phyloP scores from a whole-genome alignment of 306 rosid genomes.

The Vicia sativa region DNA sequence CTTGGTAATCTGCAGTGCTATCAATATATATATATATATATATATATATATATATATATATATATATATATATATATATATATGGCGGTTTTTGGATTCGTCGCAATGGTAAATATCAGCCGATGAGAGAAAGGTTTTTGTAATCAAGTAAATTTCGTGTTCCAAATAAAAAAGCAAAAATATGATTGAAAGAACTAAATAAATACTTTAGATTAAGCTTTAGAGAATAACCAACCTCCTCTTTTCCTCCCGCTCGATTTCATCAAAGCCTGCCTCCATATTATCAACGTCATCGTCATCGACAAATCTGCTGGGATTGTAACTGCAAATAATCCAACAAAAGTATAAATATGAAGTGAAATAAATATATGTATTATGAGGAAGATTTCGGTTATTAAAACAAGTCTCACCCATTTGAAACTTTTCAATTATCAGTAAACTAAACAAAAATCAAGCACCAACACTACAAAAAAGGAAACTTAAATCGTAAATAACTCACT shows the following conservation, averaged over 20 bases:
- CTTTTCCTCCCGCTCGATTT: constrained; percentile 73
- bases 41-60: no score
- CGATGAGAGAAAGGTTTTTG: neutral
- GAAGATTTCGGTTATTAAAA: neutral
- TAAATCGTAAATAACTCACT: constrained; percentile 42
- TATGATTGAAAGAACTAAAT: neutral
- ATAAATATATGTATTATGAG: neutral
- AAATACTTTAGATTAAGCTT: constrained; percentile 17
- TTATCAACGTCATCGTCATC: constrained; percentile 61
- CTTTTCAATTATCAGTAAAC: neutral
- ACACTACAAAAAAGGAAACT: neutral
- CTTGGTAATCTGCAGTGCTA: no score
- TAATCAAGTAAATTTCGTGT: neutral
- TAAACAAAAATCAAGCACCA: constrained; percentile 8
- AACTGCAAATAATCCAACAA: constrained; percentile 50
- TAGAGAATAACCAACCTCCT: constrained; percentile 59
- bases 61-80: no score
- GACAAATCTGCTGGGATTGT: constrained; percentile 54
- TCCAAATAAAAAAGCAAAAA: constrained; percentile 5
- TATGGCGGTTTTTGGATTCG: no score
- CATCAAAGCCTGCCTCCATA: constrained; percentile 87
- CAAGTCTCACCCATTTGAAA: neutral
- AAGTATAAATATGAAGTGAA: constrained; percentile 21
- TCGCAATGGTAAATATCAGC: no score
- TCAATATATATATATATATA: no score